Base-by-base conservation (phyloP, 345 rosid species). In the Gynandropsis gynandra region DNA sequence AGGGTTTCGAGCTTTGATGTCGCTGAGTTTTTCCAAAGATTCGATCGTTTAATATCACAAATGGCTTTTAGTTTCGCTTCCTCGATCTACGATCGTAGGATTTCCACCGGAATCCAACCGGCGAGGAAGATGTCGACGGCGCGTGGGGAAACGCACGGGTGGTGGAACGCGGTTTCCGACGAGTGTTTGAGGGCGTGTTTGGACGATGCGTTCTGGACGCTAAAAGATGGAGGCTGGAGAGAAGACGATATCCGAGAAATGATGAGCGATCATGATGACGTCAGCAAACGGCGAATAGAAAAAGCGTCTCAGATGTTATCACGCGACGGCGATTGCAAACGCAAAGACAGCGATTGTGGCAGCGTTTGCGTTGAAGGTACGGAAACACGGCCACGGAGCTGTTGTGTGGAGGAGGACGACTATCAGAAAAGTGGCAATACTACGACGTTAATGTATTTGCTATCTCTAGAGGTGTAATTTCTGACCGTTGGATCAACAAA, bases 201-300 rank as follows among this genome's bases (percentile, higher is more conserved):
- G 79, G 89, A 85, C 18, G 93, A 82, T 7, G 78, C 62, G 56
- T 76, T 66, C 56, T 70, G 92, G 83, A 74, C 61, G 69, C 66
- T 89, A 72, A 77, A 72, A 39, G 80, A 69, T 11, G 97, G 81
- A 21, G 97, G 97, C 39, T 89, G 97, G 97, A 62, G 50, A 16
- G 87, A 83, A 47, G 86, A 79, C 10, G 97, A 89, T 42, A 84
- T 89, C 10, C 69, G 74, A 13, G 87, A 89, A 44, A 81, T 85
- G 89, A 71, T 81, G 94, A 41, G 67, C 66, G 76, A 66, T 70
- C 29, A 24, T 5, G 29, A 24, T 24, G n/a, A n/a, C n/a, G n/a
- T n/a, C n/a, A n/a, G n/a, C n/a, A n/a, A n/a, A n/a, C n/a, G n/a
- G n/a, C n/a, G n/a, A n/a, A n/a, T n/a, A n/a, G n/a, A n/a, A n/a